phyloP scores from a whole-genome alignment of 495 filamentous ascomycete species.

The Daldinia vernicosa region DNA sequence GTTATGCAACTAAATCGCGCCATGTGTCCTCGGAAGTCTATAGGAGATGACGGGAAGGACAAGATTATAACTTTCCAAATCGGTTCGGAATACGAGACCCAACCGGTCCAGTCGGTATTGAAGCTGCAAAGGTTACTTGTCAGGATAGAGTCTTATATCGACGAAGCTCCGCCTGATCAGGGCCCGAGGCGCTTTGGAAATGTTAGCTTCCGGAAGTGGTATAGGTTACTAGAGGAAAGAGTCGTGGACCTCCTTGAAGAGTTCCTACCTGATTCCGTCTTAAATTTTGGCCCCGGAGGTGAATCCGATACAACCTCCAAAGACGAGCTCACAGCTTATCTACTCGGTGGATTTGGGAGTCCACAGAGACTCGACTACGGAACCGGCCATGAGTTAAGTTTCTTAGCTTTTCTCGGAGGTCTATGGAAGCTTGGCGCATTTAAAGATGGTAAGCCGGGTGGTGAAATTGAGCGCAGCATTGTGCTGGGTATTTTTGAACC shows the following conservation, averaged over 20 bases:
- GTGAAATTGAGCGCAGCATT: constrained; percentile 72
- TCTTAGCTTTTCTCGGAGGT: constrained; percentile 87
- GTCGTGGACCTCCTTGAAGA: constrained; percentile 66
- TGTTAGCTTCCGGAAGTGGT: constrained; percentile 85
- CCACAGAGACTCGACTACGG: constrained; percentile 91
- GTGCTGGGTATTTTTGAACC: constrained; percentile 84
- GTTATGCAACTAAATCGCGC: constrained; percentile 87
- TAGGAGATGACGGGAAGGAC: constrained; percentile 41
- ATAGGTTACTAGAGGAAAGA: constrained; percentile 69
- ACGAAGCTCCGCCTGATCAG: constrained; percentile 81
- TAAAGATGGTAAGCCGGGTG: constrained; percentile 60
- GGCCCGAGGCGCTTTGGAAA: constrained; percentile 94
- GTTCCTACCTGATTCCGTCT: constrained; percentile 64
- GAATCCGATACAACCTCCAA: constrained; percentile 31
- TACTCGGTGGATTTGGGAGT: constrained; percentile 89
- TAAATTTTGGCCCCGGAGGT: constrained; percentile 48
- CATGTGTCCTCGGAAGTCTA: constrained; percentile 73
- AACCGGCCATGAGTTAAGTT: constrained; percentile 94
- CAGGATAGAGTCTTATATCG: constrained; percentile 70
- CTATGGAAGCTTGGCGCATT: constrained; percentile 93
- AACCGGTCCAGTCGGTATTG: constrained; percentile 62
- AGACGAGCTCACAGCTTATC: constrained; percentile 78
- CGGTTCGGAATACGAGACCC: constrained; percentile 50
- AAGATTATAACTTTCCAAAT: constrained; percentile 61
- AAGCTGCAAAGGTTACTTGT: constrained; percentile 70